Evolutionary conservation across 805 yeast species (phyloP).

Genomic region (Ascoidea rubescens): DNA sequence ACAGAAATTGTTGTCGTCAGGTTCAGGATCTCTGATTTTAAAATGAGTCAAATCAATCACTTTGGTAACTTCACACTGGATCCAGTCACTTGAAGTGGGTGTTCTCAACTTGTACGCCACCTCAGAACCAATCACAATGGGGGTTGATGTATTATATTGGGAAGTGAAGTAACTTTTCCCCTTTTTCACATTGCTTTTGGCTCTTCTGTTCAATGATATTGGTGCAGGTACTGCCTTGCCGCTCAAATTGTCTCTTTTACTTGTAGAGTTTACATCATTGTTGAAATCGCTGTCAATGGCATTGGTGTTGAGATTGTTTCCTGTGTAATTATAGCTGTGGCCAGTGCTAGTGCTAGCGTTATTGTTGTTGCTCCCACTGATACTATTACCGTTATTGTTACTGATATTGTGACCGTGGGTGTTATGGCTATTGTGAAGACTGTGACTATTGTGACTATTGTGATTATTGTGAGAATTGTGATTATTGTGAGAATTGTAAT

Average conservation of each 20-base stretch:
- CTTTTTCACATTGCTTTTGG: conserved; percentile 16
- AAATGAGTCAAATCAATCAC: conserved; percentile 41
- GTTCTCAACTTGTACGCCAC: conserved; percentile 77
- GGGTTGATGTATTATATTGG: conserved; percentile 44
- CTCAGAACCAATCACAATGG: conserved; percentile 54
- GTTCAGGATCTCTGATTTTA: conserved; percentile 96
- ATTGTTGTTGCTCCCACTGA: conserved; percentile 8
- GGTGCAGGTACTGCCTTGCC: neutral
- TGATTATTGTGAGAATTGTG: neutral
- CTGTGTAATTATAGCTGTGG: neutral
- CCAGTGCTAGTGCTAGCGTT: conserved; percentile 2
- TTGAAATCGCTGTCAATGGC: neutral
- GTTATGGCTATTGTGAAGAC: neutral
- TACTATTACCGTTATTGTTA: neutral
- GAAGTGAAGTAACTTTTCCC: conserved; percentile 38
- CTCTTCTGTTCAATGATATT: conserved; percentile 14
- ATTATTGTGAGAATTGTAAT: neutral
- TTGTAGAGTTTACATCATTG: neutral
- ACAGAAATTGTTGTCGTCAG: conserved; percentile 86
- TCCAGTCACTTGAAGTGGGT: conserved; percentile 75
- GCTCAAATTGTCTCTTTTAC: neutral
- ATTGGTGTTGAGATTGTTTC: neutral
- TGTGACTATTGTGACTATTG: neutral
- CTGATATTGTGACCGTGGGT: neutral
- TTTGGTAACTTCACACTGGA: conserved; percentile 79